Percentiles rank a stretch among this genome's conserved stretches.
Conservation (phyloP, 1,284 basidiomycete species). For the Austropuccinia psidii region DNA sequence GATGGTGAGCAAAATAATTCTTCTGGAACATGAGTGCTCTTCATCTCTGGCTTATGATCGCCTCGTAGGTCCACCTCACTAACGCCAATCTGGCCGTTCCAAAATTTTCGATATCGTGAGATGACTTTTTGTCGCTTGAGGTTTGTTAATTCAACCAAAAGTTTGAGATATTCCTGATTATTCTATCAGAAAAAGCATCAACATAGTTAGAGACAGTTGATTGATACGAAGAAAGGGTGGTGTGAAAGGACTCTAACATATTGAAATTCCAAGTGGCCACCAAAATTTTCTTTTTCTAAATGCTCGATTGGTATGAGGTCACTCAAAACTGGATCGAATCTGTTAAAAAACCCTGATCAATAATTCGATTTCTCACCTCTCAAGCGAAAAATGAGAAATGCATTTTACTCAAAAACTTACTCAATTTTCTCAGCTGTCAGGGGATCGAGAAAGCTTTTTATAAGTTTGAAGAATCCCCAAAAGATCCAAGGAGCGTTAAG, state of each 20-base stretch:
- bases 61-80: conserved; percentile 19
- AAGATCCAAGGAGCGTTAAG: conserved; percentile 62
- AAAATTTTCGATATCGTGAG: not conserved
- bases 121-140: not conserved
- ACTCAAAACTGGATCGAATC: conserved; percentile 65
- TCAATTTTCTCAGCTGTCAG: conserved; percentile 77
- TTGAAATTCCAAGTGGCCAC: conserved; percentile 66
- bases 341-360: not conserved
- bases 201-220: not conserved
- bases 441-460: conserved; percentile 80
- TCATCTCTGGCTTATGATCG: not conserved
- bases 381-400: not conserved
- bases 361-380: not conserved
- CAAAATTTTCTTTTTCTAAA: conserved; percentile 67
- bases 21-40: not conserved
- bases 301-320: conserved; percentile 68
- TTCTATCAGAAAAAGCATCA: not conserved
- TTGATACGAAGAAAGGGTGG: not conserved
- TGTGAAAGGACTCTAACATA: conserved; percentile 63
- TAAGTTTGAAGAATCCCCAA: conserved; percentile 60
- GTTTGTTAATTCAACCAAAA: conserved; percentile 4
- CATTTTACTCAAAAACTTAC: conserved; percentile 14
- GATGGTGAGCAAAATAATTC: not conserved
- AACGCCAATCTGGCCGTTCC: conserved; percentile 15
- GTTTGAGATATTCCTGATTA: conserved; percentile 8